Evolutionary conservation across 306 rosid species (phyloP).

Genomic region (Gynostemma pentaphyllum): DNA sequence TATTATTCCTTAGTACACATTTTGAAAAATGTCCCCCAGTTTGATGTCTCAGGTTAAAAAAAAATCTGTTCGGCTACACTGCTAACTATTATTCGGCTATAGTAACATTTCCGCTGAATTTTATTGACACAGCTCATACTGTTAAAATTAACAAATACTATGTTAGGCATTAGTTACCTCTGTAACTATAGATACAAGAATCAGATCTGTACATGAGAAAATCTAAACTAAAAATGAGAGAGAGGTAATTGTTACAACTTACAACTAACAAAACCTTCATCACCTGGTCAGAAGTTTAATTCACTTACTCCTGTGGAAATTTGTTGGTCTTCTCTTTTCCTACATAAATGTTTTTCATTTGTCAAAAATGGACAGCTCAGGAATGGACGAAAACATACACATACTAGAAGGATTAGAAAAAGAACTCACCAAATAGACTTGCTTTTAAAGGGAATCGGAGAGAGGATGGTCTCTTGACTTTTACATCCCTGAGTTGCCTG

Average conservation of each 20-base stretch:
- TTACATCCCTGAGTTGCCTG: slow-evolving; percentile 52
- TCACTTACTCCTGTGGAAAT: background rate
- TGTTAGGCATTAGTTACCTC: background rate
- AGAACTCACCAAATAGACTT: slow-evolving; percentile 56
- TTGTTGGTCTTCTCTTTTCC: slow-evolving; percentile 1
- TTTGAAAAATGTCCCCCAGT: too few species aligned
- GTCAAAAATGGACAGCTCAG: slow-evolving; percentile 19
- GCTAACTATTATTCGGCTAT: too few species aligned
- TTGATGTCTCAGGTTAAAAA: too few species aligned
- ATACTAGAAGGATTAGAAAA: slow-evolving; percentile 5
- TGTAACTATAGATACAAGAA: background rate
- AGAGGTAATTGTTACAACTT: background rate
- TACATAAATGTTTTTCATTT: slow-evolving; percentile 3
- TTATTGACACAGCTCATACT: background rate
- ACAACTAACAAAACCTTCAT: background rate
- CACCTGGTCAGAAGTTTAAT: background rate
- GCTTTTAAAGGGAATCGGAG: slow-evolving; percentile 68
- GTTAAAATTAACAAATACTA: background rate
- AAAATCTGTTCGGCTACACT: too few species aligned
- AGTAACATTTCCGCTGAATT: background rate
- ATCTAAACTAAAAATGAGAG: background rate
- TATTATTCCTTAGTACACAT: too few species aligned
- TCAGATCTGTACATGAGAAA: background rate
- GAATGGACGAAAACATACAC: background rate
- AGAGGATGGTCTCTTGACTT: slow-evolving; percentile 69